Evolutionary conservation across 495 filamentous ascomycete species (phyloP), one percentile per base, ranked within the genome.

Genomic region (Penicillium ochrochloron): DNA sequence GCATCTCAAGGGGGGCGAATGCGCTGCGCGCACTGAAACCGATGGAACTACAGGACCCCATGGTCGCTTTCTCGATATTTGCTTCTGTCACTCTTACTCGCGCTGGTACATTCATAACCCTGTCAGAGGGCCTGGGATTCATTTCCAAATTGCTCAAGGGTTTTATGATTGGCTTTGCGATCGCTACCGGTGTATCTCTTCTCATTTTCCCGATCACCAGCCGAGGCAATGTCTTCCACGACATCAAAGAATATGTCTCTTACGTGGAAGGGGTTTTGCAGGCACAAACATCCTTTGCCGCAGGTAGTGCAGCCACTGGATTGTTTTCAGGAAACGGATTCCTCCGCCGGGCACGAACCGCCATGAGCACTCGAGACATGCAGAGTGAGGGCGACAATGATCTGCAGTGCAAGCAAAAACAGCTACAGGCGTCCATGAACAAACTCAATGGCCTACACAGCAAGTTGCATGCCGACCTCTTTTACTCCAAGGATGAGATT

Each of bases 401-500:
- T 58, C 34, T 68, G 31, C 60, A 75, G 41, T 35, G 39, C 7
- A 73, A 66, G 35, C 52, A 81, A 17, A 79, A 80, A 60, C 73
- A 76, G 1, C 59, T 91, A 33, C 81, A 84, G 60, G 77, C 70
- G 12, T 73, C 79, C 0, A 77, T 86, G 15, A 72, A 76, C 2
- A 79, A 75, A 5, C 61, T 92, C 52, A 80, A 82, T n/a, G 84
- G 78, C 15, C 69, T 92, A 0, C 81, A 88, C 23, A 87, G 85
- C 3, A 92, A 93, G 69, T 66, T 93, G 10, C 76, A 88, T 37
- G 79, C 82, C 0, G 90, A 93, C 69, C 66, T 92, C 7, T 78
- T 85, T 3, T 92, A 92, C 68, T 91, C 88, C 0, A 93, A 91
- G 64, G 81, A 89, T 17, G 90, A 93, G 65, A 70, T 88, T 21